Percentiles rank a stretch among this genome's conserved stretches.
phyloP scores from a whole-genome alignment of 2,329 filamentous ascomycete genomes.

The Claviceps quebecensis region DNA sequence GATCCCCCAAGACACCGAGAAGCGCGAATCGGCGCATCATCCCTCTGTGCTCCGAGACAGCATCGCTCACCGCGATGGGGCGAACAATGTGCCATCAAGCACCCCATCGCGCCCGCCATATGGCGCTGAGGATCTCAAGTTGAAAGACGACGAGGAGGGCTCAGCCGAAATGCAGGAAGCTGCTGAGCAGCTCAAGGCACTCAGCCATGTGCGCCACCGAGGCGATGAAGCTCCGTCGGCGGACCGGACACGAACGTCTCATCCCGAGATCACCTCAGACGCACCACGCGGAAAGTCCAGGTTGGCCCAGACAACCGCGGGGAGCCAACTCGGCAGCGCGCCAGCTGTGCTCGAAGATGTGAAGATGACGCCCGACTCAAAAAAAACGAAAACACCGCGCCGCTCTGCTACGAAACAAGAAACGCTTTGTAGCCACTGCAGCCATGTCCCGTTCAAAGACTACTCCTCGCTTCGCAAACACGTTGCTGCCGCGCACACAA shows the following conservation, averaged over 20 bases:
- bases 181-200: conserved; percentile 50
- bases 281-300: conserved; percentile 12
- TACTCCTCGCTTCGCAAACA: conserved; percentile 52
- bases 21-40: conserved; percentile 13
- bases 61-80: conserved; percentile 11
- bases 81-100: conserved; percentile 14
- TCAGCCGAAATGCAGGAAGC: conserved; percentile 58
- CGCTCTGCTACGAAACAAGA: conserved; percentile 44
- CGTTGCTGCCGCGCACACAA: conserved; percentile 52
- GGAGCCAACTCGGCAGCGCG: conserved; percentile 17
- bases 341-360: conserved; percentile 11
- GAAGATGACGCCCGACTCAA: conserved; percentile 15
- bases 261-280: conserved; percentile 25
- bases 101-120: conserved; percentile 15
- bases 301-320: conserved; percentile 15
- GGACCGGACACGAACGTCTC: conserved; percentile 21
- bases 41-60: conserved; percentile 13
- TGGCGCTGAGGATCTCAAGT: conserved; percentile 12
- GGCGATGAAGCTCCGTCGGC: conserved; percentile 28
- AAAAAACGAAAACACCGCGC: conserved; percentile 25
- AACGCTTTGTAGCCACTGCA: conserved; percentile 46
- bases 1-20: conserved; percentile 15
- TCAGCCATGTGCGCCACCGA: conserved; percentile 47
- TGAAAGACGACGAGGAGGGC: conserved; percentile 34
- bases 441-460: conserved; percentile 52